Conservation (phyloP, 768 basidiomycete species). For the Russula earlei region DNA sequence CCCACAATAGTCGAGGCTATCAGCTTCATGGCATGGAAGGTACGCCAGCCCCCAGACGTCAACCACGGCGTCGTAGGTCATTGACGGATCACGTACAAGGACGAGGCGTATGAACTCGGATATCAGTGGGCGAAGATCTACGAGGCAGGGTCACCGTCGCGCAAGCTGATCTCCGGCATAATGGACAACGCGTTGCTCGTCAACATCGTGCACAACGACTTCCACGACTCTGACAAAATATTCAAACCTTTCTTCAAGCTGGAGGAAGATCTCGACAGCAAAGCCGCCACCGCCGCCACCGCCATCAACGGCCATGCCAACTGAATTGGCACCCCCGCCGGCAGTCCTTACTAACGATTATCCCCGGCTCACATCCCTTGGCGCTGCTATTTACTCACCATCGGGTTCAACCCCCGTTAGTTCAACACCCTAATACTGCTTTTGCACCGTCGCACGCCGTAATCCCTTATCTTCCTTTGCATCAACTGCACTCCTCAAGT, state of each 20-base stretch:
- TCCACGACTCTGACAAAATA: constrained; percentile 75
- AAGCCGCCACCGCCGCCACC: constrained; percentile 22
- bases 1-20: constrained; percentile 96
- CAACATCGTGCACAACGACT: constrained; percentile 95
- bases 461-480: constrained; percentile 22
- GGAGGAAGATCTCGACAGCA: constrained; percentile 47
- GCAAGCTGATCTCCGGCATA: constrained; percentile 63
- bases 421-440: constrained; percentile 14
- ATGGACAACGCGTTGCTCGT: constrained; percentile 83
- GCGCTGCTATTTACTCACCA: background rate
- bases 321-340: no score
- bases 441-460: constrained; percentile 19
- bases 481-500: constrained; percentile 28
- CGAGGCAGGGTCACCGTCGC: constrained; percentile 63
- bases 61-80: background rate
- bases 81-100: constrained; percentile 36
- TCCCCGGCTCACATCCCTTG: constrained; percentile 19
- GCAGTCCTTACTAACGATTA: constrained; percentile 4
- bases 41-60: constrained; percentile 24
- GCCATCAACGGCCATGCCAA: background rate
- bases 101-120: constrained; percentile 91
- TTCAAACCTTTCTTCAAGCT: constrained; percentile 80
- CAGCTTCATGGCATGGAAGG: constrained; percentile 99
- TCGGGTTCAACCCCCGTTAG: constrained; percentile 20
- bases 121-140: constrained; percentile 86